Evolutionary conservation across 2,329 filamentous ascomycete genomes (phyloP).

Genomic region (Fusarium gaditjirri): DNA sequence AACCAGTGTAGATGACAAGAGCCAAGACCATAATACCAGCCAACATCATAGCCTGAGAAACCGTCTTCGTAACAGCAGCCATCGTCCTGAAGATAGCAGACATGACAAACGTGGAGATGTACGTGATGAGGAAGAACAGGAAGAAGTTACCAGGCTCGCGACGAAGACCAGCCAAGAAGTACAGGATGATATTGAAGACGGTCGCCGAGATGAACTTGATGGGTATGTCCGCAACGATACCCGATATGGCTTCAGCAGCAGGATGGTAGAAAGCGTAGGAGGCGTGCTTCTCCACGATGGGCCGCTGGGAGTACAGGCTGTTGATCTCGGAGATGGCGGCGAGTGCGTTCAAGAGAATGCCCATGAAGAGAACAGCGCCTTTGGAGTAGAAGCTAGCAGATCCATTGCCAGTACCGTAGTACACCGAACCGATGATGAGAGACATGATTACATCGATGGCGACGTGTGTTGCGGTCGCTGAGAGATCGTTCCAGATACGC

Average conservation of each 20-base stretch:
- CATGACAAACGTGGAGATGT: conserved; percentile 76
- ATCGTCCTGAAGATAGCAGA: conserved; percentile 80
- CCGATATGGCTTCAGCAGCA: conserved; percentile 63
- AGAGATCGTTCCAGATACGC: conserved; percentile 62
- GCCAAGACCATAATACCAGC: conserved; percentile 67
- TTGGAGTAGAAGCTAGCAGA: conserved; percentile 64
- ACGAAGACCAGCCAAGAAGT: conserved; percentile 65
- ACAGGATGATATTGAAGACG: conserved; percentile 66
- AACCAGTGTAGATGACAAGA: conserved; percentile 52
- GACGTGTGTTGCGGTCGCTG: conserved; percentile 58
- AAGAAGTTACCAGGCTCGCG: conserved; percentile 77
- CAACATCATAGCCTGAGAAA: conserved; percentile 66
- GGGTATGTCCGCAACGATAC: conserved; percentile 65
- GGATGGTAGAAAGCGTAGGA: conserved; percentile 64
- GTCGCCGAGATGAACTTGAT: conserved; percentile 64
- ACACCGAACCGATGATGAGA: conserved; percentile 71
- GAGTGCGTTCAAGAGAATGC: conserved; percentile 68
- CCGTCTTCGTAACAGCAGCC: conserved; percentile 74
- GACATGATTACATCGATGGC: conserved; percentile 64
- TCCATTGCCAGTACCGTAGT: conserved; percentile 61
- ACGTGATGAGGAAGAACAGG: conserved; percentile 77
- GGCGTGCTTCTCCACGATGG: conserved; percentile 61
- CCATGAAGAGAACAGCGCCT: conserved; percentile 69
- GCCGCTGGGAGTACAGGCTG: conserved; percentile 56
- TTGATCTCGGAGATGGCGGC: conserved; percentile 66